Evolutionary conservation across 345 rosid genomes (phyloP).

Genomic region (Hibiscus tridactylites): DNA sequence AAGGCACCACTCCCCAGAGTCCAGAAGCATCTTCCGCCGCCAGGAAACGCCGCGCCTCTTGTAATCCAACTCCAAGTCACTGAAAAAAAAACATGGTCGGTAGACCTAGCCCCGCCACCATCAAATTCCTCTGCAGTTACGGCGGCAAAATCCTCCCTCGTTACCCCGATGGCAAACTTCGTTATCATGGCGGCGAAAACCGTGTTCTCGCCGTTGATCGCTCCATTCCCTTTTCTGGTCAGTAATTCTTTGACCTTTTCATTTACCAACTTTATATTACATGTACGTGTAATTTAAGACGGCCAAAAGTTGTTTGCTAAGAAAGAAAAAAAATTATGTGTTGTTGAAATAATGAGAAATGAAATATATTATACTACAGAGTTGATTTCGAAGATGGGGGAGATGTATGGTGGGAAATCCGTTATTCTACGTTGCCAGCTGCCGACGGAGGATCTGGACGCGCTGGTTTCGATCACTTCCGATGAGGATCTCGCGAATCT

Average conservation of each 20-base stretch:
- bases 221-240: constrained; percentile 63
- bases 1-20: constrained; percentile 19
- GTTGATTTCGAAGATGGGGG: no score
- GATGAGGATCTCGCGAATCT: no score
- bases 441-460: no score
- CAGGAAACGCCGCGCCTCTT: background rate
- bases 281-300: background rate
- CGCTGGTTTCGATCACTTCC: no score
- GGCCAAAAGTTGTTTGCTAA: background rate
- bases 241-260: constrained; percentile 9
- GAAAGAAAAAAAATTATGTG: background rate
- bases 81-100: constrained; percentile 30
- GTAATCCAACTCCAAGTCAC: background rate
- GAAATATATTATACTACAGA: no score
- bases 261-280: background rate
- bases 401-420: no score
- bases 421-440: no score
- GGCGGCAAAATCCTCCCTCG: constrained; percentile 86
- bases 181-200: constrained; percentile 78
- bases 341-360: no score
- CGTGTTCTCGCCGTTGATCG: constrained; percentile 82
- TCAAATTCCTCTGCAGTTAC: constrained; percentile 84
- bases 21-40: constrained; percentile 5
- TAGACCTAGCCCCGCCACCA: constrained; percentile 25
- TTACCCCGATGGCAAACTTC: constrained; percentile 73